A percentile compares a stretch with the other conserved stretches of the same genome.
Conservation (phyloP, 306 rosid genomes). For the Begonia peltatifolia region DNA sequence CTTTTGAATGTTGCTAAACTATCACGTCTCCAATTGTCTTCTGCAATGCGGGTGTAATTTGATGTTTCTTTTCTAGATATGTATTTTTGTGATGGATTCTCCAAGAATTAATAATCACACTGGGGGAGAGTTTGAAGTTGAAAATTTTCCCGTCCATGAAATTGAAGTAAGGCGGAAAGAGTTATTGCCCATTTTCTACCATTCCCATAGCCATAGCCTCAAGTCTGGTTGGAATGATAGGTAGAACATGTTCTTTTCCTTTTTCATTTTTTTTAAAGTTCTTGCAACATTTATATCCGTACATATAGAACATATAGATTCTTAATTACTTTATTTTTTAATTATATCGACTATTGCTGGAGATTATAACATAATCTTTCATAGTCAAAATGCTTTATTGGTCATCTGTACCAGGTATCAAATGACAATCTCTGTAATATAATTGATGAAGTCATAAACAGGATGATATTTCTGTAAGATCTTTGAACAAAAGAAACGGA, state of each 20-base stretch:
- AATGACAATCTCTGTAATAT: no score
- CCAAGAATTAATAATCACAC: slow-evolving; percentile 30
- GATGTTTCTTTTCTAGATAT: slow-evolving; percentile 37
- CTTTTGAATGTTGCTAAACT: background rate
- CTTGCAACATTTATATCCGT: no score
- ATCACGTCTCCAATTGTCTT: slow-evolving; percentile 5
- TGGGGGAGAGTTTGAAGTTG: slow-evolving; percentile 75
- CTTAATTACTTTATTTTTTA: no score
- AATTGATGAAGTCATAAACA: no score
- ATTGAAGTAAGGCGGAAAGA: slow-evolving; percentile 69
- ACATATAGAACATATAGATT: no score
- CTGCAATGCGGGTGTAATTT: slow-evolving; percentile 15
- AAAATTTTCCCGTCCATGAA: slow-evolving; percentile 45
- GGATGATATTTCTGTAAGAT: no score
- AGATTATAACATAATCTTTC: no score
- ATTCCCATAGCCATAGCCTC: slow-evolving; percentile 33
- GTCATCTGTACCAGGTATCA: no score
- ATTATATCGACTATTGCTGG: no score
- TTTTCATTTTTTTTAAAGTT: background rate
- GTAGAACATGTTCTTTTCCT: slow-evolving; percentile 15
- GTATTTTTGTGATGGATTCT: slow-evolving; percentile 46
- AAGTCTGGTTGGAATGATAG: slow-evolving; percentile 66
- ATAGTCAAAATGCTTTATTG: background rate
- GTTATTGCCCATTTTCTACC: slow-evolving; percentile 67
- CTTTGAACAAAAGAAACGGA: no score